Percentiles rank a stretch among this genome's conserved stretches.
These are phyloP conservation scores for Cryptosporidium sp. DNA, from an alignment of 169 alveolate genomes.

Conservation along the genomic window DNA sequence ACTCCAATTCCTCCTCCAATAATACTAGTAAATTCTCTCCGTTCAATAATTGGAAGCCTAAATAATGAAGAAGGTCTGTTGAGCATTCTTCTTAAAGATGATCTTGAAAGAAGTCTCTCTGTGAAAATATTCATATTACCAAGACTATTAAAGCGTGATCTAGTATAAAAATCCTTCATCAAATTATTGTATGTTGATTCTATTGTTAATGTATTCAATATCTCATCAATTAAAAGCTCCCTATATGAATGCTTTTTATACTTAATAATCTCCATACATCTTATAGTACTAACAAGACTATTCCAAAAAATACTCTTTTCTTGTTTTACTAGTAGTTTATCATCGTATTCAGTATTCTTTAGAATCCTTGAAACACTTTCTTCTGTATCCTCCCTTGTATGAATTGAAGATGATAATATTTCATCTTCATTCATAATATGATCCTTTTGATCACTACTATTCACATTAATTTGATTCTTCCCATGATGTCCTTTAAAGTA, in stretches of 20 bases:
- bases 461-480: not conserved
- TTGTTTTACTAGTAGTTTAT: not conserved
- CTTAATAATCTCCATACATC: constrained; percentile 41
- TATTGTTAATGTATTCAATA: constrained; percentile 17
- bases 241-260: constrained; percentile 47
- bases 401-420: not conserved
- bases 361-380: not conserved
- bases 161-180: constrained; percentile 16
- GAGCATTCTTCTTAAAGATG: constrained; percentile 28
- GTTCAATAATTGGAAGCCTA: constrained; percentile 49
- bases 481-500: constrained; percentile 21
- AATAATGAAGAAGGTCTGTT: constrained; percentile 17
- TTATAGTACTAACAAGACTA: constrained; percentile 23
- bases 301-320: constrained; percentile 1
- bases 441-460: too few species aligned
- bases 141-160: constrained; percentile 4
- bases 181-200: not conserved
- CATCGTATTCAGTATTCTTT: not conserved
- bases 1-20: not conserved
- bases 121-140: constrained; percentile 37
- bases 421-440: not conserved
- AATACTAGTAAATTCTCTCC: not conserved
- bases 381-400: not conserved
- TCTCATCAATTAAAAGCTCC: constrained; percentile 56
- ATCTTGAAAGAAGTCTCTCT: constrained; percentile 15